Base-by-base conservation (phyloP, 1,139 yeast species). In the Tardiomyces digboiensis region DNA sequence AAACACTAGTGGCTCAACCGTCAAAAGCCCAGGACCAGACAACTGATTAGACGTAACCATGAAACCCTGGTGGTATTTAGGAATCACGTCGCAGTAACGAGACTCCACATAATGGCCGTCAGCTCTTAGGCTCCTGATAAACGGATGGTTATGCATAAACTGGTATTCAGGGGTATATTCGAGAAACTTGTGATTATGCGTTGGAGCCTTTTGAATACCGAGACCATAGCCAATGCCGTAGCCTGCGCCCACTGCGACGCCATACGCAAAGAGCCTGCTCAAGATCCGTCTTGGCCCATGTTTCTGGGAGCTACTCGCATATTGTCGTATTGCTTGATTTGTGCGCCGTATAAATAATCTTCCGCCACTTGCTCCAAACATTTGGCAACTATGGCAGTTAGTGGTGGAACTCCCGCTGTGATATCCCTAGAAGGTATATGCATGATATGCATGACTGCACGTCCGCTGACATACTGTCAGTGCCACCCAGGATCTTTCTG, bases 1-100 rank as follows among this genome's bases (percentile, higher is more conserved):
- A 42, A 57, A 58, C 21, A 55, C 53, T 19, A 57, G 38, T 4
- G 62, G 62, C 42, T 57, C 60, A 13, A 58, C 54, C 1, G 60
- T 55, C 21, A 58, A 40, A 8, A 46, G 43, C 1, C 60, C 59
- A 2, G 49, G 47, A 7, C 60, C 58, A 1, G 57, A 47, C 39
- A 58, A 46, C 21, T 55, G 41, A 6, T 60, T 57, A 2, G 58
- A 47, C 6, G 61, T 56, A 14, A 58, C 48, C 57, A 54, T 50
- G 39, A 52, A 46, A 19, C 51, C 52, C 12, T 52, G 49, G 43
- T 53, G 59, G 37, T 51, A 50, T 4, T 42, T 36, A 12, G 61
- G 62, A 29, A 58, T 46, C 16, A 44, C 47, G 36, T 58, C 60
- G 43, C 51, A 55, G 42, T 53, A 56, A 21, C 48, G 47, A 7